Conservation (phyloP, 441 rosid genomes). For the Corymbia citriodora region DNA sequence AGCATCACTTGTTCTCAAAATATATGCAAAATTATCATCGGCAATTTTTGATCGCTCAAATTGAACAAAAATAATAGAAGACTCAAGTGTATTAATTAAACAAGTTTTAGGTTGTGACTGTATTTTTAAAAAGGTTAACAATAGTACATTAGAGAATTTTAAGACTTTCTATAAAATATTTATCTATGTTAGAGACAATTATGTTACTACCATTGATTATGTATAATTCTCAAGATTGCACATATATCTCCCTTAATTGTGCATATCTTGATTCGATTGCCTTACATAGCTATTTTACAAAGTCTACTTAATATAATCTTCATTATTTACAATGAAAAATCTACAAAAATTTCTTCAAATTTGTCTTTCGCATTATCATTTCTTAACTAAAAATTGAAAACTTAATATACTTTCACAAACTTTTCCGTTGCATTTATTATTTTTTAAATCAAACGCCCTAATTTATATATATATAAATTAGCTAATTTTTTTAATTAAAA, state of each 20-base stretch:
- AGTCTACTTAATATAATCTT: no score
- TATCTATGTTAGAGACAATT: not conserved
- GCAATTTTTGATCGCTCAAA: not conserved
- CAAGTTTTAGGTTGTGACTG: not conserved
- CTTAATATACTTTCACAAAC: not conserved
- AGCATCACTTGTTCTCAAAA: not conserved
- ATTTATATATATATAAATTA: no score
- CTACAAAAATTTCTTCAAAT: not conserved
- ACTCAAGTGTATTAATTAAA: no score
- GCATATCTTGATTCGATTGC: no score
- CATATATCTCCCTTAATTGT: no score
- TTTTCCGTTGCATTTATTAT: no score
- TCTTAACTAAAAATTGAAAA: not conserved
- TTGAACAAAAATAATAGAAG: not conserved
- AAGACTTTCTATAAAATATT: not conserved
- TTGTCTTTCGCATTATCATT: not conserved
- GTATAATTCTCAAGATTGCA: no score
- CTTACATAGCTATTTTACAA: not conserved
- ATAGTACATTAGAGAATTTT: not conserved
- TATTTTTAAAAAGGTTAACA: not conserved
- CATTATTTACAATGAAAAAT: no score
- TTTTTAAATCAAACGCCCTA: not conserved
- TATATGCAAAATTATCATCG: fast-evolving
- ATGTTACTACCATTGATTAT: no score
- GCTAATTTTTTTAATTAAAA: no score